Conservation (phyloP, 2,329 filamentous ascomycete species). For the Penicillium frequentans region DNA sequence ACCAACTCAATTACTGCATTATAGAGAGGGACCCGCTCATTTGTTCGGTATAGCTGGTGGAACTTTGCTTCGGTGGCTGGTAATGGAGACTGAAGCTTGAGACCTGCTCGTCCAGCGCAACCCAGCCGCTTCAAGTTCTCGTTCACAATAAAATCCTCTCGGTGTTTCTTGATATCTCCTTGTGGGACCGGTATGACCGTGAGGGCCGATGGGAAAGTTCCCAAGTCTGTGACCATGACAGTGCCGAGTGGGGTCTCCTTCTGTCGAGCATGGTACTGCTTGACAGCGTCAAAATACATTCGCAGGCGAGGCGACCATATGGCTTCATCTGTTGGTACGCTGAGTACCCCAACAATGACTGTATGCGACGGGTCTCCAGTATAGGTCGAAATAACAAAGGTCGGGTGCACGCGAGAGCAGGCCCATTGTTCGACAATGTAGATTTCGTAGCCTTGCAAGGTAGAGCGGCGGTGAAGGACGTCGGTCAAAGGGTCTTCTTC, state of each 20-base stretch:
- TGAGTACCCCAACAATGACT: slow-evolving; percentile 76
- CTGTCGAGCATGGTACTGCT: slow-evolving; percentile 79
- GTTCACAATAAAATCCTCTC: slow-evolving; percentile 86
- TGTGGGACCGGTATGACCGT: slow-evolving; percentile 90
- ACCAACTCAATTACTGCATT: slow-evolving; percentile 83
- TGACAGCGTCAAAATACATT: slow-evolving; percentile 82
- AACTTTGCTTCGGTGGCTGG: slow-evolving; percentile 88
- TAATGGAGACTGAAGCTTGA: slow-evolving; percentile 76
- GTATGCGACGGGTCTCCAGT: slow-evolving; percentile 80
- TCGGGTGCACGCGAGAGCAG: slow-evolving; percentile 85
- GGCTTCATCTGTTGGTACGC: slow-evolving; percentile 75
- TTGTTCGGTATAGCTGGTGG: slow-evolving; percentile 83
- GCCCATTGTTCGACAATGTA: slow-evolving; percentile 98
- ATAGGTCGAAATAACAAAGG: slow-evolving; percentile 88
- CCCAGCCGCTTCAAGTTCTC: slow-evolving; percentile 90
- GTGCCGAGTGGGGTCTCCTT: slow-evolving; percentile 80
- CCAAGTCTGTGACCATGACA: slow-evolving; percentile 91
- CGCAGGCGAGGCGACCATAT: slow-evolving; percentile 77
- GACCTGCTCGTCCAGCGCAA: slow-evolving; percentile 83
- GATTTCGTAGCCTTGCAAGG: slow-evolving; percentile 80
- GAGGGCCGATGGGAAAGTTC: slow-evolving; percentile 84
- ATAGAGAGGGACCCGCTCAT: slow-evolving; percentile 75
- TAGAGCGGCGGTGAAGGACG: slow-evolving; percentile 69
- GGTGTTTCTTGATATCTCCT: slow-evolving; percentile 77
- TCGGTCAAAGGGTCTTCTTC: slow-evolving; percentile 78